A percentile compares a stretch with the other conserved stretches of the same genome.
Evolutionary conservation across 2,329 filamentous ascomycete species (phyloP).

Genomic region (Dendryphion nanum): DNA sequence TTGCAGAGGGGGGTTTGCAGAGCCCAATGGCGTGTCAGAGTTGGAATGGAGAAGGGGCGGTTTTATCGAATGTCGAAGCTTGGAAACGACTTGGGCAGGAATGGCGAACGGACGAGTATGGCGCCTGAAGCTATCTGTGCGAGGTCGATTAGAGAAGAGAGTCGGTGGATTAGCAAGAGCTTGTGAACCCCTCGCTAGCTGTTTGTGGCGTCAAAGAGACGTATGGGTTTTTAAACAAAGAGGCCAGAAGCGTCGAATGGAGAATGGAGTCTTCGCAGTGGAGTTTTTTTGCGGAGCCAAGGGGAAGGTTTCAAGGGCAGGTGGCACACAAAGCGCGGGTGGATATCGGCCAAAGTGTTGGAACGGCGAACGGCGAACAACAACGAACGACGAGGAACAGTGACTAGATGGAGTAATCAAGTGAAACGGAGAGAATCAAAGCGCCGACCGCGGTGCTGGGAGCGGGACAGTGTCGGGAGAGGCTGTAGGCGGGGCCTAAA

Average conservation of each 20-base stretch:
- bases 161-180: background rate
- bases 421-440: slow-evolving; percentile 16
- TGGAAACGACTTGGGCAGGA: no score
- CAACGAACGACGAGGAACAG: no score
- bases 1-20: no score
- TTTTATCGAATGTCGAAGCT: no score
- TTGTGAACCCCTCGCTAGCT: background rate
- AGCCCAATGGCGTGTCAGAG: no score
- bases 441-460: slow-evolving; percentile 8
- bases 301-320: slow-evolving; percentile 4
- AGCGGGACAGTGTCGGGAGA: slow-evolving; percentile 21
- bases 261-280: background rate
- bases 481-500: no score
- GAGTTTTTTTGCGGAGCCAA: slow-evolving; percentile 18
- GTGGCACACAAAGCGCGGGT: slow-evolving; percentile 20
- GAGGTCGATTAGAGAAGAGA: background rate
- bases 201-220: background rate
- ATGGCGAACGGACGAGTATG: no score
- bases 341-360: no score
- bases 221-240: slow-evolving; percentile 7
- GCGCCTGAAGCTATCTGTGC: no score
- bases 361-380: no score
- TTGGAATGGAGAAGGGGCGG: no score
- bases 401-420: slow-evolving; percentile 14
- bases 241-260: slow-evolving; percentile 33